phyloP scores from a whole-genome alignment of 1,139 yeast species.

The Suhomyces chickasaworum region DNA sequence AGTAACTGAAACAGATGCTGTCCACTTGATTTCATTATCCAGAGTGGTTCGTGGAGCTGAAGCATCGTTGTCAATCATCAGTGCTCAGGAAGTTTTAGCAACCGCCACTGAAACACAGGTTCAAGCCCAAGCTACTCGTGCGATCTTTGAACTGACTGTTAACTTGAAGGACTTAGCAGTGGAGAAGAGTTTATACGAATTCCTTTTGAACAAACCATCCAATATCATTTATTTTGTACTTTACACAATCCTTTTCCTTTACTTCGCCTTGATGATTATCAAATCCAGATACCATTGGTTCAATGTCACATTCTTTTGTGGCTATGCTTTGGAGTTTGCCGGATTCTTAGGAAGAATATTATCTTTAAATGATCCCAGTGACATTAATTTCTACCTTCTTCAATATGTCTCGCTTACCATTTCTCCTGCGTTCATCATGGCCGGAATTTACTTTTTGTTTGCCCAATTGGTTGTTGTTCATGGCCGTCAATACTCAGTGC shows the following conservation, averaged over 20 bases:
- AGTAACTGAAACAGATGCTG: constrained; percentile 14
- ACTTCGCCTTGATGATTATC: constrained; percentile 25
- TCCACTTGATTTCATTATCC: constrained; percentile 22
- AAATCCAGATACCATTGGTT: constrained; percentile 74
- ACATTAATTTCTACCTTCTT: constrained; percentile 51
- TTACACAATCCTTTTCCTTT: constrained; percentile 29
- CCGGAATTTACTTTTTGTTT: constrained; percentile 75
- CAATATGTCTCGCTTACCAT: constrained; percentile 74
- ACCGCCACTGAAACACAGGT: constrained; percentile 38
- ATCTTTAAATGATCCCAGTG: constrained; percentile 44
- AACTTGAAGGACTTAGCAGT: constrained; percentile 32
- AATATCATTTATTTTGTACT: constrained; percentile 35
- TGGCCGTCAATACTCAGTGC: constrained; percentile 60
- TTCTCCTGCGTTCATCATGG: constrained; percentile 90
- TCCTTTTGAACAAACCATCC: constrained; percentile 28
- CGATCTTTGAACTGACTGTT: constrained; percentile 33
- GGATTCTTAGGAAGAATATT: constrained; percentile 69
- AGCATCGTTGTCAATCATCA: constrained; percentile 39
- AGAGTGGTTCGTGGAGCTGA: constrained; percentile 37
- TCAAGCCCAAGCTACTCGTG: constrained; percentile 34
- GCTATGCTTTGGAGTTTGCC: constrained; percentile 61
- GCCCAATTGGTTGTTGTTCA: constrained; percentile 73
- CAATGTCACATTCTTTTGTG: constrained; percentile 60
- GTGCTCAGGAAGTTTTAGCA: constrained; percentile 39
- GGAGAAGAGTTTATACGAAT: constrained; percentile 31